Evolutionary conservation across 2,329 filamentous ascomycete genomes (phyloP).

Genomic region (Metarhizium anisopliae): DNA sequence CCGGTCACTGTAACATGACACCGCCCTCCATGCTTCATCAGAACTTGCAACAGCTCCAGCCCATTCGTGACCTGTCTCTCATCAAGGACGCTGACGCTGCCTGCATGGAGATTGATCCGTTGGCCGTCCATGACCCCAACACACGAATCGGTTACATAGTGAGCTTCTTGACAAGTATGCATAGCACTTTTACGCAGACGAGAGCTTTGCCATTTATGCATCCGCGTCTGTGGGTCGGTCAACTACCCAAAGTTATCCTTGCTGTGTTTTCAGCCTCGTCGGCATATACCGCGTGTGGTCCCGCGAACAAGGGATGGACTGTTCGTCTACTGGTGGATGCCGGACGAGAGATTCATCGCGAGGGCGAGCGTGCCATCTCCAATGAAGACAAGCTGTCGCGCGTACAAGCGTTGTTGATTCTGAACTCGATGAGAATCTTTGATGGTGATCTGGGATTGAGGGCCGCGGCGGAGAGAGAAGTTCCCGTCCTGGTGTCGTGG

Average conservation of each 20-base stretch:
- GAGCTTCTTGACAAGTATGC: constrained; percentile 21
- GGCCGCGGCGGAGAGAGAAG: constrained; percentile 31
- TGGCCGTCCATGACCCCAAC: constrained; percentile 26
- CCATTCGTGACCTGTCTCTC: constrained; percentile 22
- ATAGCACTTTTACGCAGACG: constrained; percentile 24
- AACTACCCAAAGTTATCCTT: constrained; percentile 30
- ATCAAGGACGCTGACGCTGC: constrained; percentile 12
- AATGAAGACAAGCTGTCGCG: constrained; percentile 31
- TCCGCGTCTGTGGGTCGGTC: constrained; percentile 29
- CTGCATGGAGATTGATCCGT: constrained; percentile 19
- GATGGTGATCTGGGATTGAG: constrained; percentile 33
- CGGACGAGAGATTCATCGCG: constrained; percentile 25
- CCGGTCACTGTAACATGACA: constrained; percentile 4
- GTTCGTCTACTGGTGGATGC: constrained; percentile 29
- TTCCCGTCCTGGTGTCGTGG: constrained; percentile 27
- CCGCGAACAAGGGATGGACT: constrained; percentile 29
- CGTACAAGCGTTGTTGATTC: constrained; percentile 31
- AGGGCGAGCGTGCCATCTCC: constrained; percentile 21
- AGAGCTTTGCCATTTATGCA: constrained; percentile 34
- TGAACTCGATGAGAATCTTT: constrained; percentile 33
- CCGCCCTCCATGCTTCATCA: constrained; percentile 8
- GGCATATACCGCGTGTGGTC: constrained; percentile 28
- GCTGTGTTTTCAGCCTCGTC: constrained; percentile 30
- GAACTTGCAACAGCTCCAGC: constrained; percentile 7
- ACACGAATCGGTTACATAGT: constrained; percentile 27